Percentiles rank a stretch among this genome's conserved stretches.
Conservation (phyloP, 2,329 filamentous ascomycete species). For the Scopulariopsis brevicaulis region DNA sequence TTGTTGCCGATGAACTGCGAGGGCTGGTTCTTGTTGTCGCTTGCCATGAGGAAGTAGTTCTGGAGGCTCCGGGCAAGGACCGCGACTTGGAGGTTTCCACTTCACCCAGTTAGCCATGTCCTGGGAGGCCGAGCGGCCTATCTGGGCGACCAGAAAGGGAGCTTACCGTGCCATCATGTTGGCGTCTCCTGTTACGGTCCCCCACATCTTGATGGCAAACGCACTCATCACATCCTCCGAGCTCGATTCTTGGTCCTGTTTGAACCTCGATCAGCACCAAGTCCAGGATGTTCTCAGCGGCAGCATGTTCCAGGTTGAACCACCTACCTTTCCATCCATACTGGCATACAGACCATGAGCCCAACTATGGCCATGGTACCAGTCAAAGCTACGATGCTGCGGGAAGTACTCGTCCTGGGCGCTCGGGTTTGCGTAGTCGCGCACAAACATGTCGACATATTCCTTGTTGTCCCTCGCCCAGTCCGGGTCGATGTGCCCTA, state of each 20-base stretch:
- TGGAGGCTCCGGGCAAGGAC: constrained; percentile 63
- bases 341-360: constrained; percentile 67
- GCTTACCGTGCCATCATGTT: constrained; percentile 64
- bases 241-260: constrained; percentile 65
- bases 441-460: constrained; percentile 74
- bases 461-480: constrained; percentile 61
- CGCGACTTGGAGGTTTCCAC: constrained; percentile 73
- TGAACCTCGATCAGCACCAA: not conserved
- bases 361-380: constrained; percentile 93
- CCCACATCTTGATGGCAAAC: constrained; percentile 94
- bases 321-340: constrained; percentile 54
- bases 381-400: constrained; percentile 76
- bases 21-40: constrained; percentile 60
- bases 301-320: not conserved
- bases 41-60: constrained; percentile 72
- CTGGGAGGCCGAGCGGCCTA: not conserved
- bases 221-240: constrained; percentile 83
- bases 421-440: constrained; percentile 72
- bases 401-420: constrained; percentile 65
- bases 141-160: not conserved
- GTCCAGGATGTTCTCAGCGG: not conserved
- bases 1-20: constrained; percentile 72
- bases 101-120: constrained; percentile 9
- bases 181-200: constrained; percentile 59
- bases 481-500: constrained; percentile 62